Evolutionary conservation across 108 stramenopile species (phyloP).

Genomic region (Heterococcus sp.): DNA sequence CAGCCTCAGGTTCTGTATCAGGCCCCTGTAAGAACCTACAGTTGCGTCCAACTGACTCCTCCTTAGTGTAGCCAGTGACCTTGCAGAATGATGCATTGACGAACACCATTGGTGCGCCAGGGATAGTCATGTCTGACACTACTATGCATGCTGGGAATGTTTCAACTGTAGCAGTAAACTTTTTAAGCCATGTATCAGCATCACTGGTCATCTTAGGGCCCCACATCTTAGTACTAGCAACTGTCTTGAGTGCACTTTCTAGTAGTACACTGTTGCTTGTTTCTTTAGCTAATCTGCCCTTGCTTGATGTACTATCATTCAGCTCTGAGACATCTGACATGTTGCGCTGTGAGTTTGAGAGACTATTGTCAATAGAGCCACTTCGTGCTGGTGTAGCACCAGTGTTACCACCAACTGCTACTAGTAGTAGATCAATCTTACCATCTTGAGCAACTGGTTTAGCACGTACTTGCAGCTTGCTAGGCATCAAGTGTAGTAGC

Average conservation of each 20-base stretch:
- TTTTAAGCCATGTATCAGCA: slow-evolving; percentile 26
- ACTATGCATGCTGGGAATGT: slow-evolving; percentile 32
- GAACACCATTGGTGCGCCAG: slow-evolving; percentile 37
- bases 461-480: no score
- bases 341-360: neutral
- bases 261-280: neutral
- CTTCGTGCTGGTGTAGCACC: neutral
- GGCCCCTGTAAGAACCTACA: no score
- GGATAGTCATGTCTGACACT: slow-evolving; percentile 37
- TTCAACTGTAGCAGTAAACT: slow-evolving; percentile 8
- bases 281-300: no score
- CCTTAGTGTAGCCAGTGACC: neutral
- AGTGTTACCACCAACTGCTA: neutral
- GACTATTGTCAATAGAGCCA: neutral
- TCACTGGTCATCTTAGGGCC: neutral
- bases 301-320: no score
- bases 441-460: no score
- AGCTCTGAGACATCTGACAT: neutral
- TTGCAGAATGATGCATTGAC: slow-evolving; percentile 14
- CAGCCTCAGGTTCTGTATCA: no score
- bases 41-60: slow-evolving; percentile 39
- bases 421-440: neutral
- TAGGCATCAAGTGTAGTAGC: neutral
- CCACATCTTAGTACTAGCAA: neutral
- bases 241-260: neutral